Conservation (phyloP, 2,329 filamentous ascomycete species). For the Colletotrichum siamense region DNA sequence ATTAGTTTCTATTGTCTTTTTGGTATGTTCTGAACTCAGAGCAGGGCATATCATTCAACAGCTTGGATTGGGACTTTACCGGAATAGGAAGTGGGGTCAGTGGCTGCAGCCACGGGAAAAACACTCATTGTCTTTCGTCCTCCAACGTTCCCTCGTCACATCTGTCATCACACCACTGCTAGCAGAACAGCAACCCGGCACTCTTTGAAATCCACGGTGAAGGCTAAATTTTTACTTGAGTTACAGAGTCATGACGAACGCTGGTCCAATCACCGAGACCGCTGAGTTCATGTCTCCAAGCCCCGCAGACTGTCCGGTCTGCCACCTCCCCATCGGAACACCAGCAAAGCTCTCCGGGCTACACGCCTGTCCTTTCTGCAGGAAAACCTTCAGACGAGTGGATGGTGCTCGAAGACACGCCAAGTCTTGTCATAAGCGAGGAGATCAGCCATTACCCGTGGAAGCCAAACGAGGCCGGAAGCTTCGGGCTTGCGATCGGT, state of each 20-base stretch:
- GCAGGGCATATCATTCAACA: background rate
- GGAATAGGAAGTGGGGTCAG: background rate
- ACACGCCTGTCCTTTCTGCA: background rate
- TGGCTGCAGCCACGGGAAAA: background rate
- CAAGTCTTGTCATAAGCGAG: background rate
- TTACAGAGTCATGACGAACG: accelerated
- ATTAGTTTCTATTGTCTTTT: background rate
- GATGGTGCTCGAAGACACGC: background rate
- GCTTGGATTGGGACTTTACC: background rate
- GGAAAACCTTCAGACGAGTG: background rate
- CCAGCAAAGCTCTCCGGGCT: background rate
- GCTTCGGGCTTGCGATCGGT: background rate
- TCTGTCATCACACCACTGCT: background rate
- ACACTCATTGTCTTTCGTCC: background rate
- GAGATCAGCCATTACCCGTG: accelerated
- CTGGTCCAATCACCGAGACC: background rate
- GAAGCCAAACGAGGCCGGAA: background rate
- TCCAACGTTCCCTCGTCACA: background rate
- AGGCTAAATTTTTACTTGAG: accelerated
- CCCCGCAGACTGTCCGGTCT: background rate
- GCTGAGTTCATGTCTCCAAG: background rate
- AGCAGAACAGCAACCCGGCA: background rate
- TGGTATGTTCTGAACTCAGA: background rate
- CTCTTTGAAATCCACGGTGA: background rate
- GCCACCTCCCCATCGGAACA: background rate